Base-by-base conservation (phyloP, 106 monocot species). In the Platanthera zijinensis region DNA sequence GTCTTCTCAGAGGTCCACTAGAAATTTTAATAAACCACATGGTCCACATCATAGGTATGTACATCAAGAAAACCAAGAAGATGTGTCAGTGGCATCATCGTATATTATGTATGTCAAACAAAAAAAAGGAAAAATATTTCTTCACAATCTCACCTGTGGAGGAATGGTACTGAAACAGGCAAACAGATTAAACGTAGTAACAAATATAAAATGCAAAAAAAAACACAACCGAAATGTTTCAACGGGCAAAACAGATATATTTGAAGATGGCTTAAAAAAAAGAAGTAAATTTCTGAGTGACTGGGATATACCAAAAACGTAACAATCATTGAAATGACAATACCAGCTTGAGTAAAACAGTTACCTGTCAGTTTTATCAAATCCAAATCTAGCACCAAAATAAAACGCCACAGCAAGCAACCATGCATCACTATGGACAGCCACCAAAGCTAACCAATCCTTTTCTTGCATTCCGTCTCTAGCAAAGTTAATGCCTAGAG, bases 361-460 rank as follows among this genome's bases (percentile, higher is more conserved):
- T 53, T 51, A 78, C 78, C 78, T 69, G 51, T 45, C 78, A 70
- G 51, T n/a, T 45, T 78, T 70, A 54, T 78, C 78, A 53, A 78
- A 69, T 30, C 78, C 78, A 69, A 69, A 78, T 70, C 78, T 78
- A 46, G 78, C 78, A 78, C 78, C 78, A 70, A 78, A 78, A 69
- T 78, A 78, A 69, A 78, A 78, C 10, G 78, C 78, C 30, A 78
- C 78, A 52, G 78, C 48, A 78, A 78, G 78, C 70, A 78, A 53
- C 78, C 78, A 78, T 69, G 78, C 78, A 69, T 78, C 78, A 54
- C 78, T 78, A 69, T 78, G 78, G 25, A 78, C 78, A 78, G 78
- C 78, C 48, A 78, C 78, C 69, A 78, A 70, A 17, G 78, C 69
- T 70, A 78, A 70, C 78, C 78, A 78, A 45, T 78, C 78, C 52